Base-by-base conservation (phyloP, 2,329 filamentous ascomycete genomes). In the Sclerotinia spermophila region DNA sequence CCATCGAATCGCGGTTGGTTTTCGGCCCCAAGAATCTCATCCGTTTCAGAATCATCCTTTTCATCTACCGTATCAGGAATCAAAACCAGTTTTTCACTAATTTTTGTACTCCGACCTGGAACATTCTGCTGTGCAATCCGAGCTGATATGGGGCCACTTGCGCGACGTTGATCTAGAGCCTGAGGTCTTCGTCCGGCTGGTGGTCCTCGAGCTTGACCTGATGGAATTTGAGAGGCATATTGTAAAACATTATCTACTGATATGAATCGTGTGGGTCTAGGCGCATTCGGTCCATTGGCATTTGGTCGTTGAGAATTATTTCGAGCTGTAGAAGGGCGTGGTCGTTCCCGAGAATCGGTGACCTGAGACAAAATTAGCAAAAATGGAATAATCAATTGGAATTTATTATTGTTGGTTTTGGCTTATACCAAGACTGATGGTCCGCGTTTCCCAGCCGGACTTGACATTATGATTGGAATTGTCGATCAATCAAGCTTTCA, bases 51-150 rank as follows among this genome's bases (percentile, higher is more conserved):
- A 11, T 85, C 86, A 35, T 88, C 87, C 68, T 87, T 85, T 40
- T 85, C 85, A 24, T 86, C 86, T 5, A 85, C 84, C 1, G 94
- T 91, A 78, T 97, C 95, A 0, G 96, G 96, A 21, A 99, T 86
- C 48, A 98, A 84, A 0, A 99, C 96, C n/a, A 99, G 85, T 82
- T 98, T 98, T 83, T 98, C 93, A 80, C 93, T 97, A 74, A 97
- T 91, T 81, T 98, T 97, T 40, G 93, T 96, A 51, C 94, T 96
- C 68, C 96, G 88, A 8, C 93, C 91, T 0, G 95, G 96, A 75
- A 97, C 76, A 83, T 82, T 72, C 85, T 86, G 67, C 83, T 83
- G 77, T 15, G 76, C 74, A 73, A 78, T 75, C 71, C 76, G 82
- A 51, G 84, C 79, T 17, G 82, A 82, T 17, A 82, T 81, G 5